phyloP scores from a whole-genome alignment of 108 stramenopile genomes.

The Cyclotella kingstonii region DNA sequence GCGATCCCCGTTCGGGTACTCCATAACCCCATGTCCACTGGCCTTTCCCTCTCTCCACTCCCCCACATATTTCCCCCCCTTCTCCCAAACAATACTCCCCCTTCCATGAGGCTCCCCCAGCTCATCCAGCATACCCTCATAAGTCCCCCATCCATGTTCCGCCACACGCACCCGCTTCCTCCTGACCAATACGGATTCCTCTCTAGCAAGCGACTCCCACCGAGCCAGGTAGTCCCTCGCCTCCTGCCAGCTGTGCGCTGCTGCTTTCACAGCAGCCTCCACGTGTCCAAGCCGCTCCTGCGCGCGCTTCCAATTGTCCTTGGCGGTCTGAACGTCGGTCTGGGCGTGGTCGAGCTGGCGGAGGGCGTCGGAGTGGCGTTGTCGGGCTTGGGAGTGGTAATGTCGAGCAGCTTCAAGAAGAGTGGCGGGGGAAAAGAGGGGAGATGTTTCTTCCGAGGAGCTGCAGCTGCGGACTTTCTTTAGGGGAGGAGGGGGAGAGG shows the following conservation, averaged over 20 bases:
- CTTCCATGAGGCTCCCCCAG: constrained; percentile 40
- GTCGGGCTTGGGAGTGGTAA: constrained; percentile 28
- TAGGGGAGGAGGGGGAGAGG: background rate
- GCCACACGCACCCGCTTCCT: constrained; percentile 36
- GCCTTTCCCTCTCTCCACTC: constrained; percentile 57
- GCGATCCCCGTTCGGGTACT: constrained; percentile 47
- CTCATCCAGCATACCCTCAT: constrained; percentile 32
- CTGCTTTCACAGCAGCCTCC: constrained; percentile 14
- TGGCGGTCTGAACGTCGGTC: constrained; percentile 22
- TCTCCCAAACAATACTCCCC: constrained; percentile 46
- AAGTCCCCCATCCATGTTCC: constrained; percentile 43
- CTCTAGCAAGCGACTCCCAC: background rate
- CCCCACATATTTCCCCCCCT: constrained; percentile 55
- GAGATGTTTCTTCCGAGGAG: constrained; percentile 27
- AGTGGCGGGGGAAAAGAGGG: background rate
- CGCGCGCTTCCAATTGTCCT: constrained; percentile 22
- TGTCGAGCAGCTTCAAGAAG: constrained; percentile 24
- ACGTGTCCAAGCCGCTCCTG: constrained; percentile 25
- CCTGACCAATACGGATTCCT: constrained; percentile 14
- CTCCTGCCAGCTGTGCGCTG: constrained; percentile 3
- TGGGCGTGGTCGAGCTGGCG: constrained; percentile 12
- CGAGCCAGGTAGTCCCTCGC: constrained; percentile 19
- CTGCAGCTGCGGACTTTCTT: constrained; percentile 31
- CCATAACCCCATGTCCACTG: constrained; percentile 48
- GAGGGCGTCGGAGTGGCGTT: constrained; percentile 9